A percentile compares a stretch with the other conserved stretches of the same genome.
These are phyloP conservation scores for Colletotrichum sublineola DNA, from an alignment of 2,329 filamentous ascomycete species.

Conservation along the genomic window DNA sequence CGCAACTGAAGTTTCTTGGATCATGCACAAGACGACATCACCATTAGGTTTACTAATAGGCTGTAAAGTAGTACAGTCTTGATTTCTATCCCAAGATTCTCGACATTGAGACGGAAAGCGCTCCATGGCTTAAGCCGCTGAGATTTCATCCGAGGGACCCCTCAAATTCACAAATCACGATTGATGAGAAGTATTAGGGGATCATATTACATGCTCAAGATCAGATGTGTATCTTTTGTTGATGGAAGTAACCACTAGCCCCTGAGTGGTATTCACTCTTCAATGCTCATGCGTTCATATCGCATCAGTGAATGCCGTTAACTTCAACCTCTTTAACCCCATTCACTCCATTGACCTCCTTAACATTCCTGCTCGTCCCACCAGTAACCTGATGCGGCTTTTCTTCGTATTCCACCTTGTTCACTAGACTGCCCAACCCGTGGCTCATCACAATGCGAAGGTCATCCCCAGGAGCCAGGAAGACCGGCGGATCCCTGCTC, in stretches of 20 bases:
- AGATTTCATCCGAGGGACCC: background rate
- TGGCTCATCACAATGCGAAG: slow-evolving; percentile 43
- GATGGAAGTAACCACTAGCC: background rate
- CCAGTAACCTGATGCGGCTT: background rate
- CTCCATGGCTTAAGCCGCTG: background rate
- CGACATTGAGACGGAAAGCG: background rate
- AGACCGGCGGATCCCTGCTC: slow-evolving; percentile 43
- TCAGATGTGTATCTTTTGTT: rapidly evolving
- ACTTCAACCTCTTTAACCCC: slow-evolving; percentile 17
- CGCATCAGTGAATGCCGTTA: slow-evolving; percentile 19
- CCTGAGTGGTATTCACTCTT: background rate
- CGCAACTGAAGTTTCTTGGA: background rate
- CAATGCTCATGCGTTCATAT: background rate
- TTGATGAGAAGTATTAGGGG: background rate
- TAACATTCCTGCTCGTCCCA: background rate
- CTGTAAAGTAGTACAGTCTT: too few relatives aligned
- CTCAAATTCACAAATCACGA: too few relatives aligned
- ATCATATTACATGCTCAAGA: background rate
- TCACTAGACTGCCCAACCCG: slow-evolving; percentile 45
- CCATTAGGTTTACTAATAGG: background rate
- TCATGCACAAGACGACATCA: too few relatives aligned
- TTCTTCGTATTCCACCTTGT: slow-evolving; percentile 38
- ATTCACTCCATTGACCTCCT: slow-evolving; percentile 28
- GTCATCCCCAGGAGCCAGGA: slow-evolving; percentile 42
- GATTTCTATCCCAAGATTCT: background rate